phyloP scores from a whole-genome alignment of 352 stramenopile species.

The Globisporangium apiculatum region DNA sequence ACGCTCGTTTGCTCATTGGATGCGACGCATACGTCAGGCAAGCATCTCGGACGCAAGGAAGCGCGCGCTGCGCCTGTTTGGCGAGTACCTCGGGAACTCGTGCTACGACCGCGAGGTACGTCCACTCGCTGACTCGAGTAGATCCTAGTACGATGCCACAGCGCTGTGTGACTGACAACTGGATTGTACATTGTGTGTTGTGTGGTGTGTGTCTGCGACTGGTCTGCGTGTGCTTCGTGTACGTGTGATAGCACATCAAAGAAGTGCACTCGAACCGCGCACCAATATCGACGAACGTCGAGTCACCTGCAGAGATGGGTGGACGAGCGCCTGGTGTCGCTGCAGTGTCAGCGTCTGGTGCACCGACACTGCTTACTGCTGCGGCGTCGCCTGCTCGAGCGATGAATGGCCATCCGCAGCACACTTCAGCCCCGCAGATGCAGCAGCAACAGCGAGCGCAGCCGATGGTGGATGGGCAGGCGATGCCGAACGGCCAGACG shows the following conservation, averaged over 20 bases:
- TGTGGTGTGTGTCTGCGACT: background rate
- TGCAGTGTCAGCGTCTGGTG: constrained; percentile 8
- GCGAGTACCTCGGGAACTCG: constrained; percentile 82
- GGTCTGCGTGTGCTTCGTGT: background rate
- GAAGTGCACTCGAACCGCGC: constrained; percentile 63
- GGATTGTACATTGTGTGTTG: background rate
- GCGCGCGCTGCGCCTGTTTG: constrained; percentile 71
- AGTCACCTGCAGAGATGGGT: constrained; percentile 8
- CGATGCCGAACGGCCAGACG: background rate
- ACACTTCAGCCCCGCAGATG: background rate
- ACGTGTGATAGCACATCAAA: constrained; percentile 39
- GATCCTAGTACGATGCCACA: background rate
- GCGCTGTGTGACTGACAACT: background rate
- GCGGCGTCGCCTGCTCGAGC: background rate
- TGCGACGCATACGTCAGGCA: constrained; percentile 15
- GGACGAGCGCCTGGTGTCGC: constrained; percentile 14
- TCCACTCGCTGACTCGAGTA: background rate
- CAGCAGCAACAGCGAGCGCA: background rate
- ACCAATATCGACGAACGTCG: constrained; percentile 3
- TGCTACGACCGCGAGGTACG: constrained; percentile 76
- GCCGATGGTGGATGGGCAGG: background rate
- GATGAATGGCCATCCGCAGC: background rate
- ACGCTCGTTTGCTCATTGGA: background rate
- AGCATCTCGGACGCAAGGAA: constrained; percentile 84
- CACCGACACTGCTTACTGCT: constrained; percentile 8